phyloP scores from a whole-genome alignment of 2,329 filamentous ascomycete genomes.

The Fusarium nodosum region DNA sequence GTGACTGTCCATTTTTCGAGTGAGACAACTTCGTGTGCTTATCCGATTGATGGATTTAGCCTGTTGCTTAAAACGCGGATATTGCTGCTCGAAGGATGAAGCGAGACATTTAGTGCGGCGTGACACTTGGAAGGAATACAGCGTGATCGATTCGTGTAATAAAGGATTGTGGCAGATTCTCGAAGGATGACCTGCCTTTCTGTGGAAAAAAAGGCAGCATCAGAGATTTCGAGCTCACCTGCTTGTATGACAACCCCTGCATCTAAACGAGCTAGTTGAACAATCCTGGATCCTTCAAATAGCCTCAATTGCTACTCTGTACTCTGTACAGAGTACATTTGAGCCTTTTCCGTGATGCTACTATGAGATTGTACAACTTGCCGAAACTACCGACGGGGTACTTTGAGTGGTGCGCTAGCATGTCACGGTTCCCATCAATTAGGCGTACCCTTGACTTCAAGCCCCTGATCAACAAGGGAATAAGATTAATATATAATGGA shows the following conservation, averaged over 20 bases:
- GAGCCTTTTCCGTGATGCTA: constrained; percentile 1
- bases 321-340: background rate
- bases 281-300: background rate
- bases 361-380: background rate
- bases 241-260: background rate
- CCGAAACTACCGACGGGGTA: background rate
- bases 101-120: background rate
- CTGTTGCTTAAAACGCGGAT: constrained; percentile 10
- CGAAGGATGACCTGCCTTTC: background rate
- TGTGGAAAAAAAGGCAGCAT: background rate
- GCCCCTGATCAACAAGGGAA: background rate
- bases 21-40: constrained; percentile 2
- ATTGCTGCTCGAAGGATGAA: background rate
- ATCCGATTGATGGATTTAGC: constrained; percentile 17
- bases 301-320: no score
- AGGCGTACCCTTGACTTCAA: background rate
- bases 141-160: background rate
- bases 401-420: background rate
- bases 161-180: background rate
- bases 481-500: background rate
- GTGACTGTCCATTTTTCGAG: background rate
- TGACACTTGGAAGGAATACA: background rate
- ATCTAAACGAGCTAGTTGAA: background rate
- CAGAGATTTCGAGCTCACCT: background rate
- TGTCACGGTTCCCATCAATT: background rate